Evolutionary conservation across 768 basidiomycete genomes (phyloP), one percentile per base, ranked within the genome.

Genomic region (Leucogyrophana mollusca): DNA sequence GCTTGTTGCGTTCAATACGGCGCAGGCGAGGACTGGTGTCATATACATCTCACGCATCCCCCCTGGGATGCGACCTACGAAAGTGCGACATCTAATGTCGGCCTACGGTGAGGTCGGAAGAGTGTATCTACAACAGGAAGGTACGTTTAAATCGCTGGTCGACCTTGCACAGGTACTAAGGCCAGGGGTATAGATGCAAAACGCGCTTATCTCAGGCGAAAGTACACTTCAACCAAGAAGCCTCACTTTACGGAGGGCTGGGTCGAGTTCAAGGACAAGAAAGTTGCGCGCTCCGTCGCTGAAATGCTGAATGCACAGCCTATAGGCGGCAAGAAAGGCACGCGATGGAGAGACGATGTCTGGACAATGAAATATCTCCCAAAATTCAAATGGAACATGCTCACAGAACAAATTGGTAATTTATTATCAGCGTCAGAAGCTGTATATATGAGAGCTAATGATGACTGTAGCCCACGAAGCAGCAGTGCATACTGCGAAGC

Each of bases 291-390:
- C 16, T 83, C 82, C 32, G 86, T 94, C 8, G 95, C 95, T 7
- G 90, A 82, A 46, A 92, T 98, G 91, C 73, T 99, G 53, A 99
- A 99, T 61, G 96, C 94, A 2, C 85, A 94, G 58, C 80, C 92
- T 1, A 94, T 99, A 49, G 96, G 95, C 22, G 93, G 92, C 2
- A 94, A 92, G 73, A 93, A 92, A 63, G 86, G 87, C 4, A 78
- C 82, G 2, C 75, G 91, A 47, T 97, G 92, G 90, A 76, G 91
- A 61, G 95, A 98, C 60, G 96, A 99, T 54, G 84, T 99, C 7
- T 99, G 96, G 96, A 97, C 96, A 46, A 95, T 98, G 93, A 95
- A 95, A 62, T 99, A 99, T 64, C 72, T 99, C 47, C 94, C 94
- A 8, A 88, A 83, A 59, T 99, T 98, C 76, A 96, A 94, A 59